Evolutionary conservation across 805 yeast species (phyloP).

Genomic region (Starmerella sp.): DNA sequence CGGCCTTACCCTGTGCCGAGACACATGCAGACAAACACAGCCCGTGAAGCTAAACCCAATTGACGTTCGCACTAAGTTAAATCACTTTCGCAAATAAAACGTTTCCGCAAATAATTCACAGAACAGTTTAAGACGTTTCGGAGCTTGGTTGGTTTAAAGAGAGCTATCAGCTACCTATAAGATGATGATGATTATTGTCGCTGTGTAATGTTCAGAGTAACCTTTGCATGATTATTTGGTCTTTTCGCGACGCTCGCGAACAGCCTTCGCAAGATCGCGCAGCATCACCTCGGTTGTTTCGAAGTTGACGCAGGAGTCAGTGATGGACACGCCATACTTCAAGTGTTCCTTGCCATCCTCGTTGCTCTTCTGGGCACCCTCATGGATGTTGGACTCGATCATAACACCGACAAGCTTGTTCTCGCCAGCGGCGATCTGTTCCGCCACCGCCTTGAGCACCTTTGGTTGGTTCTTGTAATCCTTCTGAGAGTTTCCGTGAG

Average conservation of each 20-base stretch:
- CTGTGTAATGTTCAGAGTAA: neutral
- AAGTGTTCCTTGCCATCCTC: conserved; percentile 42
- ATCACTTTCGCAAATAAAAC: too few species aligned
- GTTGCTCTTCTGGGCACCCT: conserved; percentile 82
- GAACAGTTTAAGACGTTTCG: too few species aligned
- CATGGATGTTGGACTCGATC: conserved; percentile 88
- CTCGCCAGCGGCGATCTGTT: conserved; percentile 75
- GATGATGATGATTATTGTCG: too few species aligned
- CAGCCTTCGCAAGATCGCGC: conserved; percentile 68
- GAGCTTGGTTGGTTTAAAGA: too few species aligned
- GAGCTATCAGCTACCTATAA: too few species aligned
- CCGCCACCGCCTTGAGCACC: conserved; percentile 73
- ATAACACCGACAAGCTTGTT: conserved; percentile 75
- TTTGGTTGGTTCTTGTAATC: conserved; percentile 91
- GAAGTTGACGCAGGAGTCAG: conserved; percentile 94
- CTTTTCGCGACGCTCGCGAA: conserved; percentile 46
- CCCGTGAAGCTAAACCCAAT: neutral
- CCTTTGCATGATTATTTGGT: neutral
- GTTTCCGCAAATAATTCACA: too few species aligned
- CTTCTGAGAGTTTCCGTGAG: conserved; percentile 93
- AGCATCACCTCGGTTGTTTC: conserved; percentile 78
- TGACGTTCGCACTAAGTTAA: too few species aligned
- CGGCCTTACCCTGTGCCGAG: neutral
- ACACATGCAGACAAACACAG: neutral
- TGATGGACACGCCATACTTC: conserved; percentile 89